Base-by-base conservation (phyloP, 192 early-diverging fungal genomes). In the Entophlyctis helioformis region DNA sequence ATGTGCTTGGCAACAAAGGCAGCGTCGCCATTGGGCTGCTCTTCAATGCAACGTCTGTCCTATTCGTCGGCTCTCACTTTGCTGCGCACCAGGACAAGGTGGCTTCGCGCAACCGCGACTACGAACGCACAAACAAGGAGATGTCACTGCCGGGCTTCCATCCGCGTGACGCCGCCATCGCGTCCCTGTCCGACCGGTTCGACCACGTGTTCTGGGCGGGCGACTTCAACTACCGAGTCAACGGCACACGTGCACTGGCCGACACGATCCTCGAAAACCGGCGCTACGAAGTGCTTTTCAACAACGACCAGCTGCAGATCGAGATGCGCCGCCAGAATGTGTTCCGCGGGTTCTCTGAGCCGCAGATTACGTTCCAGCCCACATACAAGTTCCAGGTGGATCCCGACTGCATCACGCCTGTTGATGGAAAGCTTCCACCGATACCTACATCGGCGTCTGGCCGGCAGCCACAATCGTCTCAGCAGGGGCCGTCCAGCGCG, bases 211-310 rank as follows among this genome's bases (percentile, higher is more conserved):
- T 98, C 40, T 98, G 90, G 86, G 57, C 89, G 18, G 96, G 96
- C 18, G 96, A 98, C 58, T 57, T 98, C 40, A 98, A 98, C 60
- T 96, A 98, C 64, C 76, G 96, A 3, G 63, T 43, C 42, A 24
- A 43, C 5, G 42, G 42, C 3, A 43, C 42, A 8, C 18, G 42
- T 9, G 22, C 42, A 15, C 6, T 43, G 7, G 42, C 24, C 15
- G 23, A 43, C 24, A 24, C 11, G 13, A 4, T 43, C 3, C 24
- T 43, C 21, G 42, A 3, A 4, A n/a, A 27, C 15, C 11, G 24
- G 3, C 3, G 20, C 5, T 5, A 21, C 24, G 42, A 43, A 24
- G 38, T 39, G 38, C 42, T 43, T 6, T 21, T 43, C 36, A 31
- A 2, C n/a, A 43, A 43, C 42, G 42, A 43, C 0, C 52, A 81